Conservation (phyloP, 495 filamentous ascomycete genomes). For the Aspergillus taichungensis region DNA sequence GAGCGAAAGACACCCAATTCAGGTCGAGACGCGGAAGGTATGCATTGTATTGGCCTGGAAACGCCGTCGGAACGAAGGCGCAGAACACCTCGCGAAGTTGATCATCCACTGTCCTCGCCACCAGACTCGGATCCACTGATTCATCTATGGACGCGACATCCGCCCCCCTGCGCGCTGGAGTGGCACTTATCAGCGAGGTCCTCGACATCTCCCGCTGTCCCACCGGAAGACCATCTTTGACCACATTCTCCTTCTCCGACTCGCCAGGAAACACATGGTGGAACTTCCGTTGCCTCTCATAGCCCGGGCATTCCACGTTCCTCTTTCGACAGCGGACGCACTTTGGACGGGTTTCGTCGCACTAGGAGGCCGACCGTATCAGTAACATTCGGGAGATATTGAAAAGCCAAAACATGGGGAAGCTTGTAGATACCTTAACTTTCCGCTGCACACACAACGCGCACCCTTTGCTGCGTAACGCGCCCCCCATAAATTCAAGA, state of each 20-base stretch:
- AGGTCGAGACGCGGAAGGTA: no score
- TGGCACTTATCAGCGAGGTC: no score
- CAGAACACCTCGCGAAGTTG: no score
- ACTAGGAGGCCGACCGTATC: conserved; percentile 3
- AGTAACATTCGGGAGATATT: not conserved
- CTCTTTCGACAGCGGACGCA: conserved; percentile 18
- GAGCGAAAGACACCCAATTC: no score
- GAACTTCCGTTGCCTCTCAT: conserved; percentile 10
- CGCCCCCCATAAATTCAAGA: no score
- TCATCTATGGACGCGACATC: no score
- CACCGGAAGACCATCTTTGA: conserved; percentile 3
- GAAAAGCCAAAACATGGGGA: not conserved
- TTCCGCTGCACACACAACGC: conserved; percentile 17
- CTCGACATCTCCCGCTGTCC: not conserved
- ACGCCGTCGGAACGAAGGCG: no score
- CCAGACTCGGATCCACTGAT: no score
- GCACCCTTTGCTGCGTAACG: conserved; percentile 20
- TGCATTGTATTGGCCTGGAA: no score
- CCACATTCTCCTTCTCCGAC: not conserved
- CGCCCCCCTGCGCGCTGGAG: no score
- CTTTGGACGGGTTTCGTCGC: conserved; percentile 14
- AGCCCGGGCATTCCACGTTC: conserved; percentile 17
- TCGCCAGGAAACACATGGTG: not conserved
- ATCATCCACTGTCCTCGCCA: no score
- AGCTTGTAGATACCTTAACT: conserved; percentile 12